Evolutionary conservation across 208 protist genomes (phyloP).

Genomic region (Naegleria fowleri): DNA sequence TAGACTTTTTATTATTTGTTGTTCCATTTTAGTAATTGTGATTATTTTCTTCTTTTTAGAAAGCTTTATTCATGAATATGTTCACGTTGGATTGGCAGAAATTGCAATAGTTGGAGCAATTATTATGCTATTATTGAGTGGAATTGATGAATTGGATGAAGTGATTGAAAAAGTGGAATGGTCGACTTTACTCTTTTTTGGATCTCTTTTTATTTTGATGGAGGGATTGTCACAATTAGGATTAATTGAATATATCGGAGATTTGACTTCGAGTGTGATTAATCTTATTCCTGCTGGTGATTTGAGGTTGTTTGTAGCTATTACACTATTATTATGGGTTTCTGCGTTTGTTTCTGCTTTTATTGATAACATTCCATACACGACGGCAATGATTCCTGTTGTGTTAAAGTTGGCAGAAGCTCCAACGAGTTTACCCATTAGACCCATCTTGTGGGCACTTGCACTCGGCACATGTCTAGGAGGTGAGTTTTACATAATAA

Average conservation of each 20-base stretch:
- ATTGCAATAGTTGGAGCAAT: conserved; percentile 47
- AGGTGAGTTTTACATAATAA: too few species aligned
- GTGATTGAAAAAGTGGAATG: conserved; percentile 48
- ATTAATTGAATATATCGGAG: conserved; percentile 43
- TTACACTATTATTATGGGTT: conserved; percentile 51
- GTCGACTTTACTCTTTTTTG: conserved; percentile 52
- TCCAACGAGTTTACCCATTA: conserved; percentile 40
- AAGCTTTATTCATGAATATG: conserved; percentile 24
- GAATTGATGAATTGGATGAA: conserved; percentile 34
- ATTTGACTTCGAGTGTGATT: conserved; percentile 36
- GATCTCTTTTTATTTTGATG: conserved; percentile 49
- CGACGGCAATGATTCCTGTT: conserved; percentile 45
- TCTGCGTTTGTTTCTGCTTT: conserved; percentile 43
- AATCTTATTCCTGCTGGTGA: not conserved
- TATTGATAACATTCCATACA: conserved; percentile 44
- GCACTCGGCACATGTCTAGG: not conserved
- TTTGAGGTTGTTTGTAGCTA: conserved; percentile 36
- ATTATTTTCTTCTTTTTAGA: conserved; percentile 49
- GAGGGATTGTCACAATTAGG: conserved; percentile 32
- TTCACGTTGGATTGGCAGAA: conserved; percentile 43
- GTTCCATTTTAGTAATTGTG: conserved; percentile 38
- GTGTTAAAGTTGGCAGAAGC: conserved; percentile 42
- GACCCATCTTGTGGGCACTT: conserved; percentile 53
- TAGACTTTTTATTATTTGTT: conserved; percentile 39
- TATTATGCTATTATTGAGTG: conserved; percentile 38